phyloP scores from a whole-genome alignment of 192 early-diverging fungal species.

The Helicostylum pulchrum region DNA sequence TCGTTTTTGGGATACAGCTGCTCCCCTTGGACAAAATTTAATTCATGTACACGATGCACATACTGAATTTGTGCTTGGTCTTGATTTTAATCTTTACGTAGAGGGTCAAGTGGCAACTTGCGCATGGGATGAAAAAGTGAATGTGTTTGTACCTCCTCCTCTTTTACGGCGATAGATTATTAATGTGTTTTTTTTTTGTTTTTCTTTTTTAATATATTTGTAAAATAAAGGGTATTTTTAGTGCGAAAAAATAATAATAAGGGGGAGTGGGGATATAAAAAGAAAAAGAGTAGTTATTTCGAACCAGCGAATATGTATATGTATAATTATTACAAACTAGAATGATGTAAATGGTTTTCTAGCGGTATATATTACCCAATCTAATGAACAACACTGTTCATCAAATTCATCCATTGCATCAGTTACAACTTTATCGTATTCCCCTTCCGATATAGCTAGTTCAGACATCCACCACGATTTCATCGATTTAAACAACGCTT shows the following conservation, averaged over 20 bases:
- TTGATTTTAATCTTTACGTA: slow-evolving; percentile 89
- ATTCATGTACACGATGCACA: slow-evolving; percentile 80
- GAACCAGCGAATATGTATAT: background rate
- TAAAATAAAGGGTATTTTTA: too few species aligned
- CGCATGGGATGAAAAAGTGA: slow-evolving; percentile 92
- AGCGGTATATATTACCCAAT: slow-evolving; percentile 26
- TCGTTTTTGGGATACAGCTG: slow-evolving; percentile 81
- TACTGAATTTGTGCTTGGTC: slow-evolving; percentile 94
- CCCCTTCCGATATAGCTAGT: slow-evolving; percentile 18
- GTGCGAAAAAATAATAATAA: too few species aligned
- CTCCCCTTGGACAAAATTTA: slow-evolving; percentile 36
- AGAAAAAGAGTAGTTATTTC: too few species aligned
- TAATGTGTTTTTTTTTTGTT: background rate
- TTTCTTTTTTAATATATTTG: too few species aligned
- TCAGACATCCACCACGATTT: slow-evolving; percentile 30
- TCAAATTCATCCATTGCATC: slow-evolving; percentile 38
- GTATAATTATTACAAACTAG: background rate
- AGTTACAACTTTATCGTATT: slow-evolving; percentile 24
- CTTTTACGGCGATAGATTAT: slow-evolving; percentile 29
- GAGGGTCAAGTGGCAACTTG: slow-evolving; percentile 89
- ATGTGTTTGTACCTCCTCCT: slow-evolving; percentile 52
- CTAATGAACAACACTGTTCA: slow-evolving; percentile 14
- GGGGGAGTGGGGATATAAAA: too few species aligned
- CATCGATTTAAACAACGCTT: slow-evolving; percentile 30
- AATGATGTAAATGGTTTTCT: slow-evolving; percentile 19